phyloP scores from a whole-genome alignment of 331 rosid species.

The Phaseolus coccineus region DNA sequence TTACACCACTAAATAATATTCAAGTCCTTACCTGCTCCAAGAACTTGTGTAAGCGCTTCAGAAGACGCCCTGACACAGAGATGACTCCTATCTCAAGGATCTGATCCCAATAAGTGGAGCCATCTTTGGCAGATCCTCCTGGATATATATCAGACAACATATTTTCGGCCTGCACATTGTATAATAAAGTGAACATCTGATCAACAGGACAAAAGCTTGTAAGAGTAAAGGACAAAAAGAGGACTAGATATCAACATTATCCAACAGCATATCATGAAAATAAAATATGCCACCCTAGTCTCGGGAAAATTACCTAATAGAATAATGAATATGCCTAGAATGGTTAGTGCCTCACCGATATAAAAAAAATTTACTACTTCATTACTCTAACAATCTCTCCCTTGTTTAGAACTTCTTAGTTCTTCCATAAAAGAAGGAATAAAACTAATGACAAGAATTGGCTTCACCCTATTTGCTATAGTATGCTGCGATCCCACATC shows the following conservation, averaged over 20 bases:
- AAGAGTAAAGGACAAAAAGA: slow-evolving; percentile 21
- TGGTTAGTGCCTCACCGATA: background rate
- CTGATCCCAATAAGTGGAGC: slow-evolving; percentile 94
- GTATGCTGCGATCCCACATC: background rate
- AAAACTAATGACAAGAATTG: slow-evolving; percentile 13
- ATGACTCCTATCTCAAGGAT: slow-evolving; percentile 88
- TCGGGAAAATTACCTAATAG: background rate
- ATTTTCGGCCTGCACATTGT: slow-evolving; percentile 75
- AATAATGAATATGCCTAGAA: slow-evolving; percentile 5
- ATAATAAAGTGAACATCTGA: slow-evolving; percentile 29
- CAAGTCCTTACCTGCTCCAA: slow-evolving; percentile 79
- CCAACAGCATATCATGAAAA: slow-evolving; percentile 9
- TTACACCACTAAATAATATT: slow-evolving; percentile 37
- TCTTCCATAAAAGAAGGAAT: background rate
- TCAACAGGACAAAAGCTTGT: slow-evolving; percentile 44
- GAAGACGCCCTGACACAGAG: slow-evolving; percentile 83
- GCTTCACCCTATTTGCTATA: slow-evolving; percentile 7
- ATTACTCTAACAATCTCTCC: slow-evolving; percentile 18
- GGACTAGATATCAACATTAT: slow-evolving; percentile 13
- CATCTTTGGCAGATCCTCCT: slow-evolving; percentile 86
- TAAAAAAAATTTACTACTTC: slow-evolving; percentile 11
- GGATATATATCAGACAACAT: slow-evolving; percentile 97
- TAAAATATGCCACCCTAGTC: slow-evolving; percentile 16
- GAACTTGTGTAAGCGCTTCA: slow-evolving; percentile 83
- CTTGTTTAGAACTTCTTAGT: background rate